Evolutionary conservation across 2,329 filamentous ascomycete species (phyloP), one percentile per base, ranked within the genome.

Genomic region (Teratosphaeria gauchensis): DNA sequence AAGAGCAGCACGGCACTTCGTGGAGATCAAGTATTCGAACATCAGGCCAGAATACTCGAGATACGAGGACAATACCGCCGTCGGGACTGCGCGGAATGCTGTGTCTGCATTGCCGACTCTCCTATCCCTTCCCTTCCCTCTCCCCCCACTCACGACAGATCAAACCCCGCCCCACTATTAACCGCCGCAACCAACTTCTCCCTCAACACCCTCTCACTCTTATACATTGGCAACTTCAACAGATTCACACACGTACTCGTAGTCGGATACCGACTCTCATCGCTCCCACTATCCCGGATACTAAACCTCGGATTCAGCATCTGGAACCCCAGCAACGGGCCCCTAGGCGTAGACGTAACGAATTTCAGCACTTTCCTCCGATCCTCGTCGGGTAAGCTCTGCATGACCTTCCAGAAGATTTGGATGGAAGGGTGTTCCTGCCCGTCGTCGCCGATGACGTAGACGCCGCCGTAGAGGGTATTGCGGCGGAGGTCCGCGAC

Each of bases 211-310:
- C 77, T 74, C 62, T 85, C 83, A 35, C 79, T 84, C 54, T 74
- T 81, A 73, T 97, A 99, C 64, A 86, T 84, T 6, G 94, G 94
- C 64, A 99, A 75, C 78, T 99, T 99, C 54, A 99, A 76, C 65
- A 99, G 72, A 71, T 99, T 99, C 31, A 97, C 90, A 68, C 94
- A 99, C 0, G 94, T 99, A 71, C 92, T 96, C 19, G 94, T 91
- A 70, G 90, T 97, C 2, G 94, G 94, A 63, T 96, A 76, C 59
- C 94, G 80, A 54, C 84, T 81, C 73, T 92, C 82, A 68, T 95
- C 90, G 30, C 76, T 77, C 4, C 89, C 88, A 0, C 85, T 86
- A 73, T 99, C 94, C 4, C 94, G 79, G 62, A 99, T 97, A 69
- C 86, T 92, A 72, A 99, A 99, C 46, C 81, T 80, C 2, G 94